phyloP scores from a whole-genome alignment of 768 basidiomycete species.

The Mycena polygramma region DNA sequence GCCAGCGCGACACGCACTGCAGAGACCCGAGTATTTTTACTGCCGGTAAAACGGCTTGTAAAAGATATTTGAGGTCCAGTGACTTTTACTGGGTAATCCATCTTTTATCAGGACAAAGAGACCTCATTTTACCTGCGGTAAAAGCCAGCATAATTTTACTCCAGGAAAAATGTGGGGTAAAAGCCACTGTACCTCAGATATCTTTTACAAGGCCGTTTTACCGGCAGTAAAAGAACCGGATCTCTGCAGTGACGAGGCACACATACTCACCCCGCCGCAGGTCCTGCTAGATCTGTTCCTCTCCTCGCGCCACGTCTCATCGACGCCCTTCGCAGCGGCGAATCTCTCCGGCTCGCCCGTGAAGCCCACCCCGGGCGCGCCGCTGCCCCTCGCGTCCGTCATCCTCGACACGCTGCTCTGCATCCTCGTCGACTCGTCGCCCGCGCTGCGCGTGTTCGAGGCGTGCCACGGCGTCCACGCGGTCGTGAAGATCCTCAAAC shows the following conservation, averaged over 20 bases:
- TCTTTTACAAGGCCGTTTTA: too few species aligned
- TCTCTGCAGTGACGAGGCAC: too few species aligned
- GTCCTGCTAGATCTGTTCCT: conserved; percentile 79
- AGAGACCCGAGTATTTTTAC: too few species aligned
- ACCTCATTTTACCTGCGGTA: too few species aligned
- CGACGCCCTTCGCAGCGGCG: conserved; percentile 46
- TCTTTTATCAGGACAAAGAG: too few species aligned
- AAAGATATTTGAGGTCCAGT: too few species aligned
- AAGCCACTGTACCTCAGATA: too few species aligned
- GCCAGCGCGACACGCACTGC: neutral
- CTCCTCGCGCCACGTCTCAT: conserved; percentile 73
- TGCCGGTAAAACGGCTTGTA: too few species aligned
- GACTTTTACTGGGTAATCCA: too few species aligned
- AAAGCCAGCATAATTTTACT: too few species aligned
- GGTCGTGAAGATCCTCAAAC: conserved; percentile 89
- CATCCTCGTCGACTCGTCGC: conserved; percentile 88
- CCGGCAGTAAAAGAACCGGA: too few species aligned
- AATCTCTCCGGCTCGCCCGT: conserved; percentile 33
- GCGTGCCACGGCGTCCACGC: conserved; percentile 80
- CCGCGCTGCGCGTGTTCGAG: conserved; percentile 84
- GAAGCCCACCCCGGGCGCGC: conserved; percentile 33
- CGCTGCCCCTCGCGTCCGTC: conserved; percentile 73
- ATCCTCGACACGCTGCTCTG: conserved; percentile 89
- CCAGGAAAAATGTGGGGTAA: too few species aligned
- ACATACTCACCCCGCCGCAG: conserved; percentile 52